phyloP scores from a whole-genome alignment of 495 filamentous ascomycete genomes.

The Podospora anserina region DNA sequence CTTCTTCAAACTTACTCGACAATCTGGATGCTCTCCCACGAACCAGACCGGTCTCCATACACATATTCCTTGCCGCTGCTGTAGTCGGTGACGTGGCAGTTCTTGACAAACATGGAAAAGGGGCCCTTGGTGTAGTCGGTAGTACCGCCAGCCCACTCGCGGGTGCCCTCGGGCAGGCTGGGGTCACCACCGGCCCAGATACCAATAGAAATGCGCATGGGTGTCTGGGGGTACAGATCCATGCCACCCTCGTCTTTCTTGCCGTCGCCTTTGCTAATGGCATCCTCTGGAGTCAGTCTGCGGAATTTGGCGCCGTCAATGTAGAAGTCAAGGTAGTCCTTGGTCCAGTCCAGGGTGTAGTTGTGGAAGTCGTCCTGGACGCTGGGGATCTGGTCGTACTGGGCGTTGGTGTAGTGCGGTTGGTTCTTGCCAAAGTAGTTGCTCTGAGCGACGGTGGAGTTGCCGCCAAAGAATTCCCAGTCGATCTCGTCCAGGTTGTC shows the following conservation, averaged over 20 bases:
- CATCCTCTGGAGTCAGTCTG: constrained; percentile 60
- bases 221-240: constrained; percentile 75
- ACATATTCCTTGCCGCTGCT: constrained; percentile 64
- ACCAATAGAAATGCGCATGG: constrained; percentile 78
- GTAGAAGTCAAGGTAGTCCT: constrained; percentile 64
- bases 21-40: constrained; percentile 70
- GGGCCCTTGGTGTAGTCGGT: constrained; percentile 69
- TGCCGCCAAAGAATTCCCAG: constrained; percentile 78
- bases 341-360: constrained; percentile 82
- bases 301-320: constrained; percentile 69
- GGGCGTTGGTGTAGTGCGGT: constrained; percentile 52
- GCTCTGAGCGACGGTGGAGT: constrained; percentile 60
- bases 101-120: constrained; percentile 74
- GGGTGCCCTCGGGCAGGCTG: constrained; percentile 48
- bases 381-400: constrained; percentile 43
- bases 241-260: constrained; percentile 44
- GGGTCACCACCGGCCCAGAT: constrained; percentile 86
- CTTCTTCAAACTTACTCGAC: constrained; percentile 45
- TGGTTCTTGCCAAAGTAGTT: constrained; percentile 88
- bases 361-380: constrained; percentile 61
- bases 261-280: constrained; percentile 24
- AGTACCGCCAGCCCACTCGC: constrained; percentile 75
- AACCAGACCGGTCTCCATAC: constrained; percentile 64
- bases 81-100: constrained; percentile 63
- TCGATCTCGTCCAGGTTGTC: constrained; percentile 89